Evolutionary conservation across 352 stramenopile species (phyloP).

Genomic region (Pythium sukuiense): DNA sequence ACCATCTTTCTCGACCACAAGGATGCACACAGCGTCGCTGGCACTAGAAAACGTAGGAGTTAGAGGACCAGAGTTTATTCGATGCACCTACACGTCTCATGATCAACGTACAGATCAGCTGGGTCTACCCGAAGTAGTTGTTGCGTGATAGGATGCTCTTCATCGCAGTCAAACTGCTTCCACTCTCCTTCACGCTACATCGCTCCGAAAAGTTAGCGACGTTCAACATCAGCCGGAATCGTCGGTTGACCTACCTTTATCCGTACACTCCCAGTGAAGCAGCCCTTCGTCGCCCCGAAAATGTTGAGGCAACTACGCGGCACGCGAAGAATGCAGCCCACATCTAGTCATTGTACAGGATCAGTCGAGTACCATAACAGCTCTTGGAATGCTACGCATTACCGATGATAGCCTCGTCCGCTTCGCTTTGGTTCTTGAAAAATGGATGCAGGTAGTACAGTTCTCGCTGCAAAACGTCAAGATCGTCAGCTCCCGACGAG

Average conservation of each 20-base stretch:
- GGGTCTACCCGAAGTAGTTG: conserved; percentile 58
- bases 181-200: conserved; percentile 53
- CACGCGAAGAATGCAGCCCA: conserved; percentile 65
- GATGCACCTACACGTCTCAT: too few species aligned
- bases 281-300: conserved; percentile 81
- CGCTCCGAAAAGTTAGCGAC: not conserved
- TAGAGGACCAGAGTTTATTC: too few species aligned
- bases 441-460: conserved; percentile 87
- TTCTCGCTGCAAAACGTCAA: conserved; percentile 45
- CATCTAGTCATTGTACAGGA: conserved; percentile 38
- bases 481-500: not conserved
- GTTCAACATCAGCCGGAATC: not conserved
- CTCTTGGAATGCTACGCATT: not conserved
- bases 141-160: conserved; percentile 79
- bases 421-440: conserved; percentile 77
- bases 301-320: conserved; percentile 78
- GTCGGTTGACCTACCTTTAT: conserved; percentile 37
- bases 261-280: conserved; percentile 57
- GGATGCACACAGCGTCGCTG: conserved; percentile 83
- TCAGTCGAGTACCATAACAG: not conserved
- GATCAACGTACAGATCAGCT: conserved; percentile 49
- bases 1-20: conserved; percentile 97
- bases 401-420: conserved; percentile 85
- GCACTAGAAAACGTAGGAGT: conserved; percentile 29
- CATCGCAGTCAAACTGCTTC: conserved; percentile 48